Evolutionary conservation across 177 flowering plant genomes (phyloP).

Genomic region (Vitis hybrid): DNA sequence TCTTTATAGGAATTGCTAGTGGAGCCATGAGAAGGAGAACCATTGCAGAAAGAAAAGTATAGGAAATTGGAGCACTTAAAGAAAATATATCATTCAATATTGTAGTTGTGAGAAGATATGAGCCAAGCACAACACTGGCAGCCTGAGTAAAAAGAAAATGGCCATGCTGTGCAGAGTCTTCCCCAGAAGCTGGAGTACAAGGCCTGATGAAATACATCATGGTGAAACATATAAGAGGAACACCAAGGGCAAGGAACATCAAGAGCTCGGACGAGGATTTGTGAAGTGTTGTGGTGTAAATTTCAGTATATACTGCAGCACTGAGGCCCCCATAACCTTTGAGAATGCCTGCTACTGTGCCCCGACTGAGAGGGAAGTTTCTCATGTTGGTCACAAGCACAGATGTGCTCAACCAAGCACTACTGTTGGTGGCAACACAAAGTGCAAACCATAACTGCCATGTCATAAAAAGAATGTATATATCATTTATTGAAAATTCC

Average conservation of each 20-base stretch:
- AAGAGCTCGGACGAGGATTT: constrained; percentile 60
- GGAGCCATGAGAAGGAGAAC: constrained; percentile 79
- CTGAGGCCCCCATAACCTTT: constrained; percentile 87
- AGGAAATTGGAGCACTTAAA: constrained; percentile 38
- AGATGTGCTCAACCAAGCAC: constrained; percentile 77
- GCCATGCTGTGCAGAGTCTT: constrained; percentile 49
- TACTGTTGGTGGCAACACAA: constrained; percentile 70
- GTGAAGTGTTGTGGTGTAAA: constrained; percentile 54
- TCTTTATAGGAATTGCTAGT: constrained; percentile 78
- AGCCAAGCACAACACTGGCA: constrained; percentile 63
- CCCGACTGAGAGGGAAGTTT: constrained; percentile 81
- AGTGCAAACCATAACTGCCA: constrained; percentile 80
- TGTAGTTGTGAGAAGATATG: constrained; percentile 76
- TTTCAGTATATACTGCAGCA: constrained; percentile 82
- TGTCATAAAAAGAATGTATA: constrained; percentile 6
- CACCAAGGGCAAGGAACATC: constrained; percentile 65
- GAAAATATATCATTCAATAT: constrained; percentile 41
- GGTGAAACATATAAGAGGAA: constrained; percentile 60
- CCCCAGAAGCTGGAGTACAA: constrained; percentile 72
- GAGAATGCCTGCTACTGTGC: constrained; percentile 87
- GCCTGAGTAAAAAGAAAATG: constrained; percentile 73
- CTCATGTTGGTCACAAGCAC: constrained; percentile 91
- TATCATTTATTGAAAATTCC: neutral
- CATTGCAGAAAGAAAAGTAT: constrained; percentile 50
- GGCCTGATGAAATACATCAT: constrained; percentile 74